Evolutionary conservation across 345 rosid species (phyloP).

Genomic region (Linum usitatissimum): DNA sequence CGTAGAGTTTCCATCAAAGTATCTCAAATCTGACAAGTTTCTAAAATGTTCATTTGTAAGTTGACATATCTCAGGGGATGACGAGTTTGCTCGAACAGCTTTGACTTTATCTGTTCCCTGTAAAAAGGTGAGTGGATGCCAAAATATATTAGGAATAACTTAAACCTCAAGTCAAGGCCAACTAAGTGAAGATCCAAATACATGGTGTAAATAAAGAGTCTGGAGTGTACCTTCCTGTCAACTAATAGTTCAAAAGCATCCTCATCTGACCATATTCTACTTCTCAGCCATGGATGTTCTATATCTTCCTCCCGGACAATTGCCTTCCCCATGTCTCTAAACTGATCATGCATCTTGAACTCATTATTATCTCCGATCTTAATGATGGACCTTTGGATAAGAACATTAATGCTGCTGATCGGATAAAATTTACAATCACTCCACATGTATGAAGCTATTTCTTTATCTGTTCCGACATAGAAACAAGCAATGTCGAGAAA

Average conservation of each 20-base stretch:
- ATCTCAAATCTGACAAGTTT: not conserved
- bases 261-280: not conserved
- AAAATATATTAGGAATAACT: no score
- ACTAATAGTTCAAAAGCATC: not conserved
- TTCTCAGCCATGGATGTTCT: not conserved
- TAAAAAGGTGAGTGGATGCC: not conserved
- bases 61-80: not conserved
- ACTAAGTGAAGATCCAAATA: not conserved
- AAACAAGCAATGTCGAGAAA: slow-evolving; percentile 23
- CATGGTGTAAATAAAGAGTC: not conserved
- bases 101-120: not conserved
- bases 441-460: not conserved
- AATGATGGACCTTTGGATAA: not conserved
- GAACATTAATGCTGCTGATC: not conserved
- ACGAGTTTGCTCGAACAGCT: not conserved
- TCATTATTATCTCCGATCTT: not conserved
- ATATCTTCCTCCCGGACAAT: not conserved
- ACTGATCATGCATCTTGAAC: not conserved
- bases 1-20: not conserved
- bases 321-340: not conserved
- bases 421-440: not conserved
- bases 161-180: not conserved
- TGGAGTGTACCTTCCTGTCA: not conserved
- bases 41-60: not conserved
- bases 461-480: not conserved